Evolutionary conservation across 805 yeast species (phyloP).

Genomic region (Lipomyces anomalus): DNA sequence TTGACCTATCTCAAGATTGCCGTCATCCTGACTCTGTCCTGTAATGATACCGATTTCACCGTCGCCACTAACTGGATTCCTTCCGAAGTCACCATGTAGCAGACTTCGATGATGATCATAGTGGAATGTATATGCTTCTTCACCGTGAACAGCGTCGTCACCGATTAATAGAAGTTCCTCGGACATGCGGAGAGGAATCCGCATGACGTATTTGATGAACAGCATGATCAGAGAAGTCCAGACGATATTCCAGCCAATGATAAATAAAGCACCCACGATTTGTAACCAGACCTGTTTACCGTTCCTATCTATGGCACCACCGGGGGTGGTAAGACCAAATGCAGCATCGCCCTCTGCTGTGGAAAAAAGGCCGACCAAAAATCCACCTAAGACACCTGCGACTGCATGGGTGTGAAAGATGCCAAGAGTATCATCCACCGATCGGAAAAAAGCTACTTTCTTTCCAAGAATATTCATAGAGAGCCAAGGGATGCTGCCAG

Average conservation of each 20-base stretch:
- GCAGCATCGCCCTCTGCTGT: conserved; percentile 1
- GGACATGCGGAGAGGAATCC: conserved; percentile 3
- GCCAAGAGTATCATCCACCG: conserved; percentile 2
- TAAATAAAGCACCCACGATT: conserved; percentile 1
- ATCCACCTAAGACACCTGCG: background rate
- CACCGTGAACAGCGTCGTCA: conserved; percentile 3
- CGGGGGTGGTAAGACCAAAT: conserved; percentile 2
- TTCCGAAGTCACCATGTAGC: background rate
- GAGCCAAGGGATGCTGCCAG: conserved; percentile 29
- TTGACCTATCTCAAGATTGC: background rate
- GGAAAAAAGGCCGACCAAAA: conserved; percentile 1
- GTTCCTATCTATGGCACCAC: conserved; percentile 1
- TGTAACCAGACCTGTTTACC: conserved; percentile 4
- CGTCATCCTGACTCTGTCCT: background rate
- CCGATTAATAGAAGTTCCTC: background rate
- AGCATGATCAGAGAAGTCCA: background rate
- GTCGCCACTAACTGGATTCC: background rate
- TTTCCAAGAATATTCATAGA: conserved; percentile 1
- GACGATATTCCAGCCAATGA: conserved; percentile 1
- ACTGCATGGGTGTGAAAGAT: conserved; percentile 3
- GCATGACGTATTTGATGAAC: background rate
- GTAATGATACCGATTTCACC: conserved; percentile 2
- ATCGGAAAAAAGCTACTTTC: background rate
- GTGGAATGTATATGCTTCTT: conserved; percentile 2
- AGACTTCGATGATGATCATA: conserved; percentile 1